Evolutionary conservation across 2,329 filamentous ascomycete genomes (phyloP).

Genomic region (Mariannaea elegans): DNA sequence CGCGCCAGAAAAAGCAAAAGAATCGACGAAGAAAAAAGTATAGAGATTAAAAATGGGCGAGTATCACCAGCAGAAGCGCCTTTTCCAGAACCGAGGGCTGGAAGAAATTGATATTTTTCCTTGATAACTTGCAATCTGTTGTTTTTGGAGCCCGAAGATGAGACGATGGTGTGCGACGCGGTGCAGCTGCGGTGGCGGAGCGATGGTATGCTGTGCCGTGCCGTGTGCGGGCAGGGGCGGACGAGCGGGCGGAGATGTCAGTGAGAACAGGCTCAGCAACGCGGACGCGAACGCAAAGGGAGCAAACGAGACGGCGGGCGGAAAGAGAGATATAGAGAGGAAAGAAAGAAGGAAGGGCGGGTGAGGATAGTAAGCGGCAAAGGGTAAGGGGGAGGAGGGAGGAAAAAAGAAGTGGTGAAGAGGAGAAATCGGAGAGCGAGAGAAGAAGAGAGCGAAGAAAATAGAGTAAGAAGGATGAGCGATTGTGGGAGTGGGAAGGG

Average conservation of each 20-base stretch:
- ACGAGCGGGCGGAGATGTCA: conserved; percentile 25
- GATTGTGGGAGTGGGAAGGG: conserved; percentile 26
- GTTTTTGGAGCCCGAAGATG: conserved; percentile 11
- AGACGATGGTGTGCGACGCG: conserved; percentile 4
- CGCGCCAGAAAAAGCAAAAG: conserved; percentile 36
- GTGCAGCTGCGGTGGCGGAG: conserved; percentile 1
- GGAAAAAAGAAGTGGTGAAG: conserved; percentile 45
- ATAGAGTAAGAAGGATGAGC: conserved; percentile 43
- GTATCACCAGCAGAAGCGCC: conserved; percentile 42
- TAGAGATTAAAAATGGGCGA: conserved; percentile 40
- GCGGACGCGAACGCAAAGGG: conserved; percentile 28
- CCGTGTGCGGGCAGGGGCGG: conserved; percentile 17
- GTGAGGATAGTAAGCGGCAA: conserved; percentile 32
- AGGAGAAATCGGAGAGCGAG: conserved; percentile 42
- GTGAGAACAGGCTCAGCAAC: conserved; percentile 35
- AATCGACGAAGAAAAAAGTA: conserved; percentile 42
- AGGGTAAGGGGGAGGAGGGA: conserved; percentile 38
- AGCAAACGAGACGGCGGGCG: conserved; percentile 40
- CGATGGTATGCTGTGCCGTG: conserved; percentile 5
- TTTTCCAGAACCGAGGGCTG: conserved; percentile 36
- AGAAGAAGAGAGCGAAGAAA: conserved; percentile 37
- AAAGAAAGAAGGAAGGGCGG: conserved; percentile 43
- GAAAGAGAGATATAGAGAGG: conserved; percentile 42
- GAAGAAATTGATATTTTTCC: conserved; percentile 30
- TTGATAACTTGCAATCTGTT: conserved; percentile 28